Percentiles rank a stretch among this genome's conserved stretches.
phyloP scores from a whole-genome alignment of 2,329 filamentous ascomycete species.

The Fusarium sterilihyphosum region DNA sequence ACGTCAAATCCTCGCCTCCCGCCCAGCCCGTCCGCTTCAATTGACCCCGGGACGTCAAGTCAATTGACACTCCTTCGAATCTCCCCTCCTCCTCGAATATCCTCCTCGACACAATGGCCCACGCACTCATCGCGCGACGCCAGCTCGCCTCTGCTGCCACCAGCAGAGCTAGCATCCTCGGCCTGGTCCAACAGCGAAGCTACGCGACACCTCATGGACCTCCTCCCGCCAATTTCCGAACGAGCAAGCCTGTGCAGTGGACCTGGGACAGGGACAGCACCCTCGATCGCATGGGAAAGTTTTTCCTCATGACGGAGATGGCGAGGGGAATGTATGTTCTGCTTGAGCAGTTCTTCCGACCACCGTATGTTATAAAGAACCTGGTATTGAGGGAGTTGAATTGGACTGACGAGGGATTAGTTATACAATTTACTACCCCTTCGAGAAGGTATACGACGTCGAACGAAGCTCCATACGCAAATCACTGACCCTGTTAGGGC shows the following conservation, averaged over 20 bases:
- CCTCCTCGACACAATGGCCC: conserved; percentile 44
- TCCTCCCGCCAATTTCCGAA: conserved; percentile 83
- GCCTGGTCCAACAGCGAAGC: conserved; percentile 46
- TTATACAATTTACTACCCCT: conserved; percentile 98
- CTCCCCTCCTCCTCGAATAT: conserved; percentile 16
- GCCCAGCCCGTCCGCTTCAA: conserved; percentile 37
- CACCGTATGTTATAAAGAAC: conserved; percentile 76
- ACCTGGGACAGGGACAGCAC: conserved; percentile 80
- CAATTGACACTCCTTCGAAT: conserved; percentile 40
- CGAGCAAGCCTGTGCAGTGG: conserved; percentile 79
- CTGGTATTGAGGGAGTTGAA: neutral
- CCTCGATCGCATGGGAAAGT: conserved; percentile 87
- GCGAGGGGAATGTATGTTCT: conserved; percentile 97
- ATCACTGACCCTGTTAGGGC: conserved; percentile 61
- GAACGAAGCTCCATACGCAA: neutral
- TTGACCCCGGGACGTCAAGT: conserved; percentile 44
- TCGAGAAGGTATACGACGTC: conserved; percentile 77
- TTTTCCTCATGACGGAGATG: conserved; percentile 97
- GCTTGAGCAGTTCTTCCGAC: conserved; percentile 97
- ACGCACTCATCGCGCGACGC: conserved; percentile 50
- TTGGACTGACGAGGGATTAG: conserved; percentile 57
- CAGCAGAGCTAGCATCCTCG: conserved; percentile 30
- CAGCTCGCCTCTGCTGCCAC: conserved; percentile 45
- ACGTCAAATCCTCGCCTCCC: conserved; percentile 44
- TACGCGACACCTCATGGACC: conserved; percentile 80